Conservation (phyloP, 306 rosid species). For the Pyrus bretschneideri region DNA sequence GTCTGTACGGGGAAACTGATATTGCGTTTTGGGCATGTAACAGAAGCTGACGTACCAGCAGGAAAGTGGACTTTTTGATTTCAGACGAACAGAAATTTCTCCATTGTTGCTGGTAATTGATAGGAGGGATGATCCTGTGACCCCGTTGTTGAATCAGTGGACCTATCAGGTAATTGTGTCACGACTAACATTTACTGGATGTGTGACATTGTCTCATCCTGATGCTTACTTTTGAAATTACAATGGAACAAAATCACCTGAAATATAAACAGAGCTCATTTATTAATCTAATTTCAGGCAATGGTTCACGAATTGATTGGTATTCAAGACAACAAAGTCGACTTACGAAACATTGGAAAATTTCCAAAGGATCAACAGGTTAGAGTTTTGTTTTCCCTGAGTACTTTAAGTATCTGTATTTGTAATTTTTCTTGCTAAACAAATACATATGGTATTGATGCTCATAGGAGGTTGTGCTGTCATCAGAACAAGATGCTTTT, state of each 20-base stretch:
- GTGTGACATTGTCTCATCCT: constrained; percentile 2
- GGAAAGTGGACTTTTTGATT: constrained; percentile 91
- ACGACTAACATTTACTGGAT: constrained; percentile 2
- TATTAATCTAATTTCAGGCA: constrained; percentile 46
- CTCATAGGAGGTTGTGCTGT: constrained; percentile 84
- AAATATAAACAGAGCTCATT: constrained; percentile 6
- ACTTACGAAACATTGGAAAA: constrained; percentile 66
- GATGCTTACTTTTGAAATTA: not conserved
- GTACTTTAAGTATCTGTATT: not conserved
- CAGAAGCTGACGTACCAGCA: constrained; percentile 97
- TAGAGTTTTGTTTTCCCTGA: constrained; percentile 20
- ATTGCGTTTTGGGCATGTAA: constrained; percentile 24
- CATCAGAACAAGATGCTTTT: constrained; percentile 87
- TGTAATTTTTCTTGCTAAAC: constrained; percentile 16
- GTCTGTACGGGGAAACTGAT: constrained; percentile 23
- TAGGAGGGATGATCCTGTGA: constrained; percentile 95
- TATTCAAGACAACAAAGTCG: constrained; percentile 91
- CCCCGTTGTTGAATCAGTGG: constrained; percentile 90
- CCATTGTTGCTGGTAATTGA: constrained; percentile 89
- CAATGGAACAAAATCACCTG: not conserved
- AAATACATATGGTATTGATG: constrained; percentile 11
- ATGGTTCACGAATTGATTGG: constrained; percentile 97
- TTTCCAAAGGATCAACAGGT: constrained; percentile 90
- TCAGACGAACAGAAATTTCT: constrained; percentile 81
- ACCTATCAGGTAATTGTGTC: constrained; percentile 73